A percentile compares a stretch with the other conserved stretches of the same genome.
Conservation (phyloP, 495 filamentous ascomycete genomes). For the Tuber brumale region DNA sequence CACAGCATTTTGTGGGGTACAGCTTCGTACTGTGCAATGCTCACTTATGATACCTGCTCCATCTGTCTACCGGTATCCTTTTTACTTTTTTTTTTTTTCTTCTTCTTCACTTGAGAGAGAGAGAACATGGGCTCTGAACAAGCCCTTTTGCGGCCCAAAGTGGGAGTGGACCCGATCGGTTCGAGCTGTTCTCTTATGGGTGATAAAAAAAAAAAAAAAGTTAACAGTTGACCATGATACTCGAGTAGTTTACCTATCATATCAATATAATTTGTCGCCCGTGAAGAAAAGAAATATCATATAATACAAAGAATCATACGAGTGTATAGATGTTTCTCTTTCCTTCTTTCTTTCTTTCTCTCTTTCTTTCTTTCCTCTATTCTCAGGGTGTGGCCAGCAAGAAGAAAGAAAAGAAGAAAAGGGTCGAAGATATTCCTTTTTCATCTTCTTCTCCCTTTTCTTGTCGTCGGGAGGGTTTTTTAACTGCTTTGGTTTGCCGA, state of each 20-base stretch:
- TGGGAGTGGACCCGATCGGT: constrained; percentile 3
- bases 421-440: background rate
- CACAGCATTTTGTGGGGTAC: background rate
- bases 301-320: background rate
- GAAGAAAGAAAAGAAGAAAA: background rate
- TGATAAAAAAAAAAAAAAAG: background rate
- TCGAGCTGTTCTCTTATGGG: background rate
- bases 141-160: background rate
- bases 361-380: background rate
- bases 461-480: background rate
- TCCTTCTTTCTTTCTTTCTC: background rate
- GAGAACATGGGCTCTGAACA: background rate
- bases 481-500: background rate
- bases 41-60: background rate
- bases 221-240: background rate
- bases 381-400: background rate
- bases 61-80: background rate
- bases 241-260: background rate
- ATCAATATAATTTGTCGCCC: background rate
- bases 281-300: background rate
- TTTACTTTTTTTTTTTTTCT: background rate
- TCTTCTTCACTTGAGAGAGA: background rate
- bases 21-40: background rate
- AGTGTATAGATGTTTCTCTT: background rate
- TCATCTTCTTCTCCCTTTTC: background rate